phyloP scores from a whole-genome alignment of 1,284 basidiomycete species.

The Ustilago loliicola region DNA sequence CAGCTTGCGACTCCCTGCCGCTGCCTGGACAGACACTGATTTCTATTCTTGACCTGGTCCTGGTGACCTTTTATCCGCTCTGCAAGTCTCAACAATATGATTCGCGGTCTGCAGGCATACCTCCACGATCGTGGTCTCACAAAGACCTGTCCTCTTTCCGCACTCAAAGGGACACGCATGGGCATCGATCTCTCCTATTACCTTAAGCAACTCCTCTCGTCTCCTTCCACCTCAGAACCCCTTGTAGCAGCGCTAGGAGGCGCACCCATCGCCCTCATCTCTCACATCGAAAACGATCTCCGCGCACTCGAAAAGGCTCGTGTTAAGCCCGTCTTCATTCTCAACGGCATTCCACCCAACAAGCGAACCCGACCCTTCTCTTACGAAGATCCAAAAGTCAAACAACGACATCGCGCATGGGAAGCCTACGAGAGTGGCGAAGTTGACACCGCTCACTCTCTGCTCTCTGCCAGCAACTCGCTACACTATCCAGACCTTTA shows the following conservation, averaged over 20 bases:
- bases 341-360: conserved; percentile 77
- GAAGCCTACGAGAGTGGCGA: conserved; percentile 67
- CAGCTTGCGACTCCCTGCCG: background rate
- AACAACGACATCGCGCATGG: conserved; percentile 64
- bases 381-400: conserved; percentile 64
- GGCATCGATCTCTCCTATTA: conserved; percentile 97
- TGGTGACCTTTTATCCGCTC: conserved; percentile 2
- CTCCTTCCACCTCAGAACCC: conserved; percentile 82
- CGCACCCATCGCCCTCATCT: conserved; percentile 77
- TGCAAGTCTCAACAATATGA: conserved; percentile 26
- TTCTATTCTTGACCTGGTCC: background rate
- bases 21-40: background rate
- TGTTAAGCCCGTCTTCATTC: conserved; percentile 98
- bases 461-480: conserved; percentile 81
- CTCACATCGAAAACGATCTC: conserved; percentile 89
- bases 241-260: conserved; percentile 94
- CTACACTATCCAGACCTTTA: conserved; percentile 81
- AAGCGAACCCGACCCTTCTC: conserved; percentile 61
- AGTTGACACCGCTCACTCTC: conserved; percentile 84
- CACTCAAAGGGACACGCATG: conserved; percentile 90
- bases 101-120: conserved; percentile 51
- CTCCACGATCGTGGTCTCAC: conserved; percentile 87
- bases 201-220: conserved; percentile 83
- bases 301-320: conserved; percentile 87
- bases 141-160: conserved; percentile 83